These are phyloP conservation scores for Dactylonectria macrodidyma DNA, from an alignment of 2,329 filamentous ascomycete species.

Conservation along the genomic window DNA sequence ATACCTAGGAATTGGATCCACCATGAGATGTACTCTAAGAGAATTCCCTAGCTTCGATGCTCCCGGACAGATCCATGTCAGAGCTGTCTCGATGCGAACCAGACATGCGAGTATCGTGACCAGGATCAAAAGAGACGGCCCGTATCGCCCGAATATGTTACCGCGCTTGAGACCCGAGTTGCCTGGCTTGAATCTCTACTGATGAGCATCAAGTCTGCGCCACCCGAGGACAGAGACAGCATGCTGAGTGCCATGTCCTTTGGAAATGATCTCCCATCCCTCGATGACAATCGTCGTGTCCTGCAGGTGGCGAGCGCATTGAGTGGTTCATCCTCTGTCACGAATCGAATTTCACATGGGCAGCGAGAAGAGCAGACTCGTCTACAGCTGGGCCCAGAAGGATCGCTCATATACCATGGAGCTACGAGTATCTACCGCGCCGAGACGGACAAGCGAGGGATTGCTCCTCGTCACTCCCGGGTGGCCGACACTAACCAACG, in stretches of 20 bases:
- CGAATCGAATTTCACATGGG: too few species aligned
- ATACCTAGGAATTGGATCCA: background rate
- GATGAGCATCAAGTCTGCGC: slow-evolving; percentile 19
- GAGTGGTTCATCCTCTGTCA: too few species aligned
- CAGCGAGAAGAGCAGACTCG: background rate
- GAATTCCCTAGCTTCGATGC: slow-evolving; percentile 15
- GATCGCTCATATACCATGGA: slow-evolving; percentile 37
- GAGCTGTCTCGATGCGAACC: slow-evolving; percentile 18
- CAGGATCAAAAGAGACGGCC: slow-evolving; percentile 30
- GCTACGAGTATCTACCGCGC: slow-evolving; percentile 46
- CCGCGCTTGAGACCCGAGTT: slow-evolving; percentile 38
- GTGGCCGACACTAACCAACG: too few species aligned
- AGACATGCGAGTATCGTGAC: slow-evolving; percentile 26
- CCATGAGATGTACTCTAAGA: background rate
- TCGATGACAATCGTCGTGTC: background rate
- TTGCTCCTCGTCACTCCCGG: too few species aligned
- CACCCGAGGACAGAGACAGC: slow-evolving; percentile 18
- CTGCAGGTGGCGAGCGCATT: too few species aligned
- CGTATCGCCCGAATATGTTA: slow-evolving; percentile 40
- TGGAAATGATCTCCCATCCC: slow-evolving; percentile 9
- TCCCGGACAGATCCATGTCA: slow-evolving; percentile 32
- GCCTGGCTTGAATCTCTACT: slow-evolving; percentile 37
- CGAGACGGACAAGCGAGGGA: too few species aligned
- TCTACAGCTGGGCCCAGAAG: slow-evolving; percentile 26
- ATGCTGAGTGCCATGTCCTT: slow-evolving; percentile 15